Evolutionary conservation across 1,284 basidiomycete genomes (phyloP).

Genomic region (Leccinum griseonigrum): DNA sequence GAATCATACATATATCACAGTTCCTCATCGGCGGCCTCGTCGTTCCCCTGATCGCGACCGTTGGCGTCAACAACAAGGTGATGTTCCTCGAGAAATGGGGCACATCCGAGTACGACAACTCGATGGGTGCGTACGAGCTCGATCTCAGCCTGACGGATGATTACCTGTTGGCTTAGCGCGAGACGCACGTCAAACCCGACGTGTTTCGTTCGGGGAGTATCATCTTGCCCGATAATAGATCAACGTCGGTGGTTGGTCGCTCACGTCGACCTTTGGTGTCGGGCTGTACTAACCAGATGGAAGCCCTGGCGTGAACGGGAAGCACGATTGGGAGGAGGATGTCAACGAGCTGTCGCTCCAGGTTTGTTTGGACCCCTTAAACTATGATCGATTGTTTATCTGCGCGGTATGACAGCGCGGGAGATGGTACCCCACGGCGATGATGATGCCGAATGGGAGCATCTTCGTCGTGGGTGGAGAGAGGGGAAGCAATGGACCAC

Average conservation of each 20-base stretch:
- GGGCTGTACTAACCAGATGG: conserved; percentile 56
- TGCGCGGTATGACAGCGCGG: conserved; percentile 44
- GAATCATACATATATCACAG: conserved; percentile 30
- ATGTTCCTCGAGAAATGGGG: conserved; percentile 69
- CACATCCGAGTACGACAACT: conserved; percentile 54
- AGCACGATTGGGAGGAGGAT: conserved; percentile 55
- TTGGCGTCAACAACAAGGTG: conserved; percentile 77
- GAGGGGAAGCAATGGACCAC: conserved; percentile 60
- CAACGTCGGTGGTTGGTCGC: conserved; percentile 68
- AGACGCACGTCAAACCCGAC: conserved; percentile 71
- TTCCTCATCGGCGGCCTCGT: conserved; percentile 63
- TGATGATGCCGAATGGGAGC: conserved; percentile 58
- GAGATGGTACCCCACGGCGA: conserved; percentile 67
- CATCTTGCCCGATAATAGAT: conserved; percentile 72
- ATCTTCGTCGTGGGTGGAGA: conserved; percentile 73
- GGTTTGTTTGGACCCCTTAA: conserved; percentile 29
- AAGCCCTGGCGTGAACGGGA: conserved; percentile 48
- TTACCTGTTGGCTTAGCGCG: conserved; percentile 60
- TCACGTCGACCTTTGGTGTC: conserved; percentile 66
- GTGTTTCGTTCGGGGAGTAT: conserved; percentile 76
- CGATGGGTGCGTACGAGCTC: conserved; percentile 75
- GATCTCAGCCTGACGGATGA: conserved; percentile 56
- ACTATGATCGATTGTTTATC: neutral
- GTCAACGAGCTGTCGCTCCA: conserved; percentile 41
- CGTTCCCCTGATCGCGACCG: conserved; percentile 67